Base-by-base conservation (phyloP, 331 rosid species). In the Rosa hybrid region DNA sequence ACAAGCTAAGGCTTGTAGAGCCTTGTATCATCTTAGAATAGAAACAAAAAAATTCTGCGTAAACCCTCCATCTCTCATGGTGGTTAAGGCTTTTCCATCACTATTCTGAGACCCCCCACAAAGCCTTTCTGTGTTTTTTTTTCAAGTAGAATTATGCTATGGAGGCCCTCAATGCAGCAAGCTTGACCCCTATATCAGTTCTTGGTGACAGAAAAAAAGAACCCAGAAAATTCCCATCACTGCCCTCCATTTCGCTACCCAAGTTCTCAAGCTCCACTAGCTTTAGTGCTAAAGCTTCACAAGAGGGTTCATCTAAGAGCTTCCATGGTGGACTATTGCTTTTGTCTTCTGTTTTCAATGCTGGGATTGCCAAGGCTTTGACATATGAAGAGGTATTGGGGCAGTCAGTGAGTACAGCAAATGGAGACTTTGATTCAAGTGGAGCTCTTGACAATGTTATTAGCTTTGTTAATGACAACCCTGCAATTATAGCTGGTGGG, bases 111-210 rank as follows among this genome's bases (percentile, higher is more conserved):
- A 78, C 77, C 76, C 39, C 78, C 77, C 78, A 46, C 8, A 78
- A 50, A 45, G 60, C 44, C 14, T 25, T 12, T 83, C 59, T 68
- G 72, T 34, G 45, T 65, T 14, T 7, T 39, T 7, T 39, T 46
- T 30, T 69, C 64, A 30, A 38, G 53, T 64, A 77, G 78, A 89
- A 78, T 86, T 90, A 95, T 88, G 93, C 97, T 79, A 96, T 96
- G 98, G 98, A 93, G 88, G 92, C 97, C 90, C 94, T 96, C 89
- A 93, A 93, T 90, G 96, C 92, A 71, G 89, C 88, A 81, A 79
- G 90, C 63, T 90, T 91, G 76, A 91, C 87, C 86, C 97, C 99
- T 72, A 81, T 93, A 77, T 92, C 98, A 73, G 89, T 91, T 20
- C 94, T 92, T 74, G 81, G 86, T 74, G 92, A 91, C 50, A 90